phyloP scores from a whole-genome alignment of 2,329 filamentous ascomycete species.

The Ascochyta lentis region DNA sequence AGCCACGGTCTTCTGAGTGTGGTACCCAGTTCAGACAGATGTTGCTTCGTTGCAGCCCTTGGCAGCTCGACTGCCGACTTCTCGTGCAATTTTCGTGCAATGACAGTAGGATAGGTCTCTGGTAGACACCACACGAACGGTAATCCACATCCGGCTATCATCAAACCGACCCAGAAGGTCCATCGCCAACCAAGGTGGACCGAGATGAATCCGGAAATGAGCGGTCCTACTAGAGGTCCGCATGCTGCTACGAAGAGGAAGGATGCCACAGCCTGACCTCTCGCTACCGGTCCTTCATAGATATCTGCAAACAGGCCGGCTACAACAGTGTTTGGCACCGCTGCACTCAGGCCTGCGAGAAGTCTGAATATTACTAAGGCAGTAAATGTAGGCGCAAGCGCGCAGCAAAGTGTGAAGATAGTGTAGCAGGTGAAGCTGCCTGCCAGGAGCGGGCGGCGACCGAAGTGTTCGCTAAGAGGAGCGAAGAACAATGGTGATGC shows the following conservation, averaged over 20 bases:
- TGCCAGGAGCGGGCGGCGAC: constrained; percentile 52
- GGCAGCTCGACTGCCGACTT: neutral
- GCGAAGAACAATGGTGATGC: constrained; percentile 48
- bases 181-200: constrained; percentile 67
- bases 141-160: constrained; percentile 67
- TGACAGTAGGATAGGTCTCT: constrained; percentile 50
- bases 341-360: constrained; percentile 47
- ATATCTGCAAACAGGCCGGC: constrained; percentile 68
- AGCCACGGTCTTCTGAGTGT: constrained; percentile 12
- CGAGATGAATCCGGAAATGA: constrained; percentile 66
- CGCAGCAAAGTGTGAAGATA: constrained; percentile 50
- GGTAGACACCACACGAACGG: constrained; percentile 64
- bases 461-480: constrained; percentile 51
- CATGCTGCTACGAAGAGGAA: constrained; percentile 61
- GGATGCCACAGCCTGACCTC: constrained; percentile 65
- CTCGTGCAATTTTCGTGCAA: constrained; percentile 11
- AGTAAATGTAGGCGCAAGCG: constrained; percentile 49
- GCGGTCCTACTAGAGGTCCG: constrained; percentile 67
- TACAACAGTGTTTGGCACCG: constrained; percentile 61
- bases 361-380: constrained; percentile 49
- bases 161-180: constrained; percentile 72
- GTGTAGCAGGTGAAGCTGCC: constrained; percentile 54
- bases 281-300: constrained; percentile 59
- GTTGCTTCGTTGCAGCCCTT: neutral
- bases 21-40: neutral